Conservation (phyloP, 2,329 filamentous ascomycete species). For the Trichoderma breve region DNA sequence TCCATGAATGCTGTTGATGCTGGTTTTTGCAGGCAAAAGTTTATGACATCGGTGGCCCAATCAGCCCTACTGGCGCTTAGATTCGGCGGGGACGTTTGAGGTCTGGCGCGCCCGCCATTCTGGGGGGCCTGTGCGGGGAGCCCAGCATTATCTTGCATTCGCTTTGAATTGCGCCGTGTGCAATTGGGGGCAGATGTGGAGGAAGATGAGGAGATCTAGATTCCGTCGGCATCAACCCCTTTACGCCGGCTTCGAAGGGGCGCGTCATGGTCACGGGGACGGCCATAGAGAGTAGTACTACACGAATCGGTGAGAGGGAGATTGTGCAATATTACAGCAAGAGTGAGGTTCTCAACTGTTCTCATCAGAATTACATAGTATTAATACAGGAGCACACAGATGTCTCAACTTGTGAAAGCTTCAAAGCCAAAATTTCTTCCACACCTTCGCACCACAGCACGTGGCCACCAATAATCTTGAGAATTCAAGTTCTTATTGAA, state of each 20-base stretch:
- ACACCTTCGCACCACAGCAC: background rate
- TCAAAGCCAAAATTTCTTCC: background rate
- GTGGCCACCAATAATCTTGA: background rate
- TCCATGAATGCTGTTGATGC: background rate
- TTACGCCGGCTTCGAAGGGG: background rate
- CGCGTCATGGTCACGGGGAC: background rate
- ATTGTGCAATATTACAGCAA: background rate
- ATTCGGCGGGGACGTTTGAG: constrained; percentile 8
- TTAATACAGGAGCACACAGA: background rate
- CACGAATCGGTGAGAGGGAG: background rate
- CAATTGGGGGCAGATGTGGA: background rate
- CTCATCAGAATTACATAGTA: too few species aligned
- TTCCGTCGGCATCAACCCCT: background rate
- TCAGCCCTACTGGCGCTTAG: constrained; percentile 18
- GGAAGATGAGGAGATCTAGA: background rate
- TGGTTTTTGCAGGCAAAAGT: background rate
- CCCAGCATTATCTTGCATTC: background rate
- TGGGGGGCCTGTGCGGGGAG: constrained; percentile 5
- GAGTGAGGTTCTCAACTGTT: too few species aligned
- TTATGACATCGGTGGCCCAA: constrained; percentile 15
- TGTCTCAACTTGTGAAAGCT: background rate
- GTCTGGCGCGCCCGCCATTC: background rate
- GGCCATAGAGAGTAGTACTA: background rate
- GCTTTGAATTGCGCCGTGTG: background rate
- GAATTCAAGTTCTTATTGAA: background rate